phyloP scores from a whole-genome alignment of 257 asterid genomes.

The Nicotiana knightiana region DNA sequence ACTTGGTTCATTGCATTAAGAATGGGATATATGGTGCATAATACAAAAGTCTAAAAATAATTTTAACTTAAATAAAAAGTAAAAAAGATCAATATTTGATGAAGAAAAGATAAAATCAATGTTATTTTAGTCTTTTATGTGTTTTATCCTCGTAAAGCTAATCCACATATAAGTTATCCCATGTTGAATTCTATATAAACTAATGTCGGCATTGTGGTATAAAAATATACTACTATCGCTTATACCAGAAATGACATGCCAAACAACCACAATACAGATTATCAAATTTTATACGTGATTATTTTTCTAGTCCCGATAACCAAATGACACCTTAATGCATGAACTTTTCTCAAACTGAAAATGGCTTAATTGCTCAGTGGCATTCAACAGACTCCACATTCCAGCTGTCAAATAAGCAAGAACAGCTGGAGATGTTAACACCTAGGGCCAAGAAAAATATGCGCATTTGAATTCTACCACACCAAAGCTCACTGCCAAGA shows the following conservation, averaged over 20 bases:
- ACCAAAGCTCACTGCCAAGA: background rate
- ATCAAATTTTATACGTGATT: background rate
- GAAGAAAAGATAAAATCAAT: background rate
- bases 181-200: background rate
- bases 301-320: background rate
- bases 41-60: background rate
- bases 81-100: background rate
- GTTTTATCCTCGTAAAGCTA: background rate
- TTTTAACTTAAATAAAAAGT: background rate
- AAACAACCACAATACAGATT: background rate
- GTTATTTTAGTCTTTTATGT: background rate
- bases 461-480: background rate
- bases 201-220: background rate
- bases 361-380: background rate
- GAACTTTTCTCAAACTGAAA: background rate
- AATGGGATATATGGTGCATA: background rate
- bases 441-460: background rate
- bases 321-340: background rate
- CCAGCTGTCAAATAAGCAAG: background rate
- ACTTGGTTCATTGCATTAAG: background rate
- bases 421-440: background rate
- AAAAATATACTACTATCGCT: background rate
- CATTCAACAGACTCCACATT: background rate
- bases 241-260: background rate
- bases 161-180: background rate